Conservation (phyloP, 352 stramenopile genomes). For the Blastocystis sp. region DNA sequence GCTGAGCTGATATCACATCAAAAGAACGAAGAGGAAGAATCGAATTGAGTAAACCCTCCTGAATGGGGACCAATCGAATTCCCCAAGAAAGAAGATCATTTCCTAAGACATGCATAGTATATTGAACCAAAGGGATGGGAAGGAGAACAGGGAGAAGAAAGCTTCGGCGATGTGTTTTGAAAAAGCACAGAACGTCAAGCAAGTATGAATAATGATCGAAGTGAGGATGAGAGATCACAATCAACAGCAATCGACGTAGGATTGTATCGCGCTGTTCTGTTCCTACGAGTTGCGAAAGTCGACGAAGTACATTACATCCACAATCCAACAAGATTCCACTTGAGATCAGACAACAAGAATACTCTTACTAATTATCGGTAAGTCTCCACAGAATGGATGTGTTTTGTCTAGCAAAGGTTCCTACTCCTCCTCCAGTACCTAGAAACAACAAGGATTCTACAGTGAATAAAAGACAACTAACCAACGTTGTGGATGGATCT, state of each 20-base stretch:
- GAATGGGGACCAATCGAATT: slow-evolving; percentile 3
- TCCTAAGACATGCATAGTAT: not conserved
- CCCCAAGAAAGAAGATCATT: not conserved
- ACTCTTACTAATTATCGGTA: not conserved
- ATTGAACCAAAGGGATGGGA: not conserved
- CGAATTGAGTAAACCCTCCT: not conserved
- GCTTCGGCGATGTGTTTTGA: not conserved
- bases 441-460: slow-evolving; percentile 49
- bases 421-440: slow-evolving; percentile 34
- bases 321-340: slow-evolving; percentile 27
- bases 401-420: slow-evolving; percentile 5
- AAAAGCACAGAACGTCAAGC: not conserved
- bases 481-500: not conserved
- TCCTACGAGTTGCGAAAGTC: not conserved
- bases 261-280: slow-evolving; percentile 7
- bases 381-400: slow-evolving; percentile 36
- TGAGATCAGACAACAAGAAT: not conserved
- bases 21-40: not conserved
- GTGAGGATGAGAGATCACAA: slow-evolving; percentile 37
- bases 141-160: slow-evolving; percentile 36
- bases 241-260: not conserved
- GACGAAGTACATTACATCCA: slow-evolving; percentile 23
- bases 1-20: not conserved
- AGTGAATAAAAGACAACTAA: not conserved
- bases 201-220: slow-evolving; percentile 48